Conservation (phyloP, 2,329 filamentous ascomycete species). For the Pezicula radicicola region DNA sequence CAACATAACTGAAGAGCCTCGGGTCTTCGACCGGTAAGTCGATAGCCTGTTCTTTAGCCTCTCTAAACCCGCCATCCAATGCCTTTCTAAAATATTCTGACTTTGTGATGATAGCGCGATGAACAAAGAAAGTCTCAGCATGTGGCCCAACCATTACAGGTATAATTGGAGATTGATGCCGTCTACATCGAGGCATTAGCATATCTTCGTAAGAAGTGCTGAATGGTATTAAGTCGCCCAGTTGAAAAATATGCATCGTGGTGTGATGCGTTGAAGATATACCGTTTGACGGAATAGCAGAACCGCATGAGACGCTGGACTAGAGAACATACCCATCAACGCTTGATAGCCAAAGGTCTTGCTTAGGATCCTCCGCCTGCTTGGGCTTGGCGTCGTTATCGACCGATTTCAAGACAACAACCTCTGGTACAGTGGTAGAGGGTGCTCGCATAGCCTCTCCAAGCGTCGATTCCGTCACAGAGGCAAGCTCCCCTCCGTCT, state of each 20-base stretch:
- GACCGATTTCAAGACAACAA: slow-evolving; percentile 35
- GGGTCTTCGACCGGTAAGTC: slow-evolving; percentile 49
- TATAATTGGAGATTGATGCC: slow-evolving; percentile 43
- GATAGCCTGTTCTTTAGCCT: slow-evolving; percentile 42
- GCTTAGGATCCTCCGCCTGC: slow-evolving; percentile 35
- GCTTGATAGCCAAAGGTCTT: slow-evolving; percentile 48
- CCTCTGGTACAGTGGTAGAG: slow-evolving; percentile 31
- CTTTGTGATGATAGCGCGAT: slow-evolving; percentile 42
- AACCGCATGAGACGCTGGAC: background rate
- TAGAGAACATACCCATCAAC: slow-evolving; percentile 39
- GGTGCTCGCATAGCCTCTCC: slow-evolving; percentile 39
- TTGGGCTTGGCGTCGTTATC: slow-evolving; percentile 28
- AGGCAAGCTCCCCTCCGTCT: background rate
- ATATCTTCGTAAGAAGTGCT: slow-evolving; percentile 3
- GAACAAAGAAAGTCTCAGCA: slow-evolving; percentile 45
- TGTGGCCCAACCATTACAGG: slow-evolving; percentile 43
- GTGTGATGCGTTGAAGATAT: too few species aligned
- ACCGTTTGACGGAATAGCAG: background rate
- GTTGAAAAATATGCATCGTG: too few species aligned
- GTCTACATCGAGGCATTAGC: slow-evolving; percentile 25
- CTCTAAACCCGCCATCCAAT: slow-evolving; percentile 43
- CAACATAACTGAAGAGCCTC: slow-evolving; percentile 47
- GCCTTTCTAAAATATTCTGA: slow-evolving; percentile 47
- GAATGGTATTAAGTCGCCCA: too few species aligned
- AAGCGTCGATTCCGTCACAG: slow-evolving; percentile 24